A percentile compares a stretch with the other conserved stretches of the same genome.
Conservation (phyloP, 495 filamentous ascomycete genomes). For the Neurospora sp. region DNA sequence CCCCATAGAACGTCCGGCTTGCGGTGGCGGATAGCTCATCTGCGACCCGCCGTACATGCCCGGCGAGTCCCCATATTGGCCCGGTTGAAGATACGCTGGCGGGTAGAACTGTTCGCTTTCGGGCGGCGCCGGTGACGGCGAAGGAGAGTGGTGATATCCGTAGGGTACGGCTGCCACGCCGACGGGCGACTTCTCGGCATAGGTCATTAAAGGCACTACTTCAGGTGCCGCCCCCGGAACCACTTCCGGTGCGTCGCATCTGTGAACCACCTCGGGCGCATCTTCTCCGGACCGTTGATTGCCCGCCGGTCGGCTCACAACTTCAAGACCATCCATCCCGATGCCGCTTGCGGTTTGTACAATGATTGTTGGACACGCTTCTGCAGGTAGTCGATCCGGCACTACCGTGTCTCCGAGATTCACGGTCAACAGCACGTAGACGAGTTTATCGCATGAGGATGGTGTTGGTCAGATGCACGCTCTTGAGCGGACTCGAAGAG, state of each 20-base stretch:
- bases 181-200: not conserved
- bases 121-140: not conserved
- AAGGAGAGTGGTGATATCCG: not conserved
- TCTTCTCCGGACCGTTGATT: not conserved
- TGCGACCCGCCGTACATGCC: not conserved
- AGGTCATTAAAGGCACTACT: not conserved
- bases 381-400: not conserved
- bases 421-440: not conserved
- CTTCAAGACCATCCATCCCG: not conserved
- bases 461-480: not conserved
- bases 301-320: not conserved
- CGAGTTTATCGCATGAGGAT: not conserved
- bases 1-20: not conserved
- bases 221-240: not conserved
- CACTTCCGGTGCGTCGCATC: not conserved
- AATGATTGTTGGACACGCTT: not conserved
- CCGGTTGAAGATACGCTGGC: not conserved
- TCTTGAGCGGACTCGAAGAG: not conserved
- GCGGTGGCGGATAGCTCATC: not conserved
- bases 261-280: not conserved
- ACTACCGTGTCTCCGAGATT: not conserved
- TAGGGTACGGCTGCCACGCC: not conserved
- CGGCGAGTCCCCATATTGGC: not conserved
- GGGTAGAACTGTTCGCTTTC: not conserved
- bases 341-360: not conserved